Evolutionary conservation across 345 rosid species (phyloP).

Genomic region (Populus simonii): DNA sequence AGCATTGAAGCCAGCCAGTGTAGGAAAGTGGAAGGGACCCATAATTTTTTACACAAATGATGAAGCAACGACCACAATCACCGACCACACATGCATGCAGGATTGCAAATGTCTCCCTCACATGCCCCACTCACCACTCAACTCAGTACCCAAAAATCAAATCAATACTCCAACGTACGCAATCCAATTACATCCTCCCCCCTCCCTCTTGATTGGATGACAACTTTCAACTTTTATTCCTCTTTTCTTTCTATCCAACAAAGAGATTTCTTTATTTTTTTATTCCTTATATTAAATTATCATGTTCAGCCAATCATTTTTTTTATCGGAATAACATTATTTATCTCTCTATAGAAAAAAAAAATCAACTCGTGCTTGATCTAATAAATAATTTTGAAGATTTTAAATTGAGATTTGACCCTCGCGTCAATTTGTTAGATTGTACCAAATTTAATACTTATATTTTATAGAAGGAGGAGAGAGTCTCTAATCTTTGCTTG

Average conservation of each 20-base stretch:
- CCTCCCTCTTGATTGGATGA: slow-evolving; percentile 9
- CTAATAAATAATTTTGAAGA: too few species aligned
- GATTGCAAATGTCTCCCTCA: neutral
- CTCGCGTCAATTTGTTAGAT: too few species aligned
- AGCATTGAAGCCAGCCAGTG: too few species aligned
- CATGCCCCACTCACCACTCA: slow-evolving; percentile 4
- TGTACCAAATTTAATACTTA: too few species aligned
- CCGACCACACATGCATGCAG: neutral
- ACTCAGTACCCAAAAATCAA: neutral
- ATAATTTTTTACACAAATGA: neutral
- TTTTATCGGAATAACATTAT: too few species aligned
- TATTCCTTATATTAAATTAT: neutral
- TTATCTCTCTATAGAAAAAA: too few species aligned
- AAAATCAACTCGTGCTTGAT: too few species aligned
- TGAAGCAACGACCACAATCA: slow-evolving; percentile 11
- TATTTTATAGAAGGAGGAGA: neutral
- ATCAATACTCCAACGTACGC: neutral
- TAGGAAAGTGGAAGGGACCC: neutral
- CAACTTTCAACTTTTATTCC: slow-evolving; percentile 9
- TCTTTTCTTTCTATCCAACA: too few species aligned
- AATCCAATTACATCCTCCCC: neutral
- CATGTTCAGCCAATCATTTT: too few species aligned
- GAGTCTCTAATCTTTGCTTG: slow-evolving; percentile 1
- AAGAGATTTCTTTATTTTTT: neutral
- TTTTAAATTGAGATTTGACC: too few species aligned